Evolutionary conservation across 2,329 filamentous ascomycete species (phyloP).

Genomic region (Alternaria brassicicola): DNA sequence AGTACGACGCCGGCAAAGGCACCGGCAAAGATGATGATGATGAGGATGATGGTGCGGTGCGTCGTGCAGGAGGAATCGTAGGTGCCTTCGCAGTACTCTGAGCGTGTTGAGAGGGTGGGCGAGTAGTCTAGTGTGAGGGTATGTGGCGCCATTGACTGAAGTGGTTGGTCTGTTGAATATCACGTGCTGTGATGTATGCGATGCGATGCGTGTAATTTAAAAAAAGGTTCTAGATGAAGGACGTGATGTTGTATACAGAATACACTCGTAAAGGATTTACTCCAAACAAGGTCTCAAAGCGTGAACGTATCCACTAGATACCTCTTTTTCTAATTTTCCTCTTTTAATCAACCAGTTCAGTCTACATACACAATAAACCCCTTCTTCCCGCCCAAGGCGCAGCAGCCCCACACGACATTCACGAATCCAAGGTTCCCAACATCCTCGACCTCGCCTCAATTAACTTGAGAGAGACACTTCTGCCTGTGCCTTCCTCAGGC

Average conservation of each 20-base stretch:
- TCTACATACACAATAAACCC: neutral
- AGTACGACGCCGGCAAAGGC: conserved; percentile 23
- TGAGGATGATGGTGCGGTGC: conserved; percentile 29
- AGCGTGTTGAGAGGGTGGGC: conserved; percentile 14
- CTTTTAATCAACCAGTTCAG: neutral
- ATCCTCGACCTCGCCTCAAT: conserved; percentile 9
- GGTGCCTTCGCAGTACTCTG: conserved; percentile 17
- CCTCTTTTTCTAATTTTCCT: neutral
- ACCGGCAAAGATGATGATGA: conserved; percentile 26
- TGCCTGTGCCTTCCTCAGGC: neutral
- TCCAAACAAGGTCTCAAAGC: neutral
- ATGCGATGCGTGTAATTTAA: neutral
- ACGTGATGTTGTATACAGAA: neutral
- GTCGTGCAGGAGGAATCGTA: conserved; percentile 19
- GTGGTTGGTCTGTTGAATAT: neutral
- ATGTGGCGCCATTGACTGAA: conserved; percentile 15
- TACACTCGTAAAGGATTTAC: neutral
- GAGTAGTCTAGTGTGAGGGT: neutral
- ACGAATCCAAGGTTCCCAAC: neutral
- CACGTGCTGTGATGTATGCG: neutral
- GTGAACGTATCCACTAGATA: conserved; percentile 6
- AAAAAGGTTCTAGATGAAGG: neutral
- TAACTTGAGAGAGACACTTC: neutral
- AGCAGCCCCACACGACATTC: conserved; percentile 4
- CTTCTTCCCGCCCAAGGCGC: conserved; percentile 2